phyloP scores from a whole-genome alignment of 2,329 filamentous ascomycete genomes.

The Furcasterigmium sp. region DNA sequence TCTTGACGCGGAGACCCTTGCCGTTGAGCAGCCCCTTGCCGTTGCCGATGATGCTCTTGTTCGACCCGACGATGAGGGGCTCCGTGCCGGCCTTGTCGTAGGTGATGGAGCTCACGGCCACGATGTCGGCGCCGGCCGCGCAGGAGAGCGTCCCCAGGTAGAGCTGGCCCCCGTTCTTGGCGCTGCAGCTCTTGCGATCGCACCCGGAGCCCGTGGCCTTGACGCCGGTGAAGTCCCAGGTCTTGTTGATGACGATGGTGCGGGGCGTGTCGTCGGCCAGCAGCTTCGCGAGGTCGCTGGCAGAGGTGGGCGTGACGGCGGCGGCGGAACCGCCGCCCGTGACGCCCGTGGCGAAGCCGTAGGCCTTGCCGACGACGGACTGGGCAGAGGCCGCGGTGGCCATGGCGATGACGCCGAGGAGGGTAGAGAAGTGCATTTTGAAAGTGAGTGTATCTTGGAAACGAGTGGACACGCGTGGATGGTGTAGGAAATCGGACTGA shows the following conservation, averaged over 20 bases:
- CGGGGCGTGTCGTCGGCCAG: slow-evolving; percentile 19
- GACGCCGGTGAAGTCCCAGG: slow-evolving; percentile 19
- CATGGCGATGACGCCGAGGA: slow-evolving; percentile 10
- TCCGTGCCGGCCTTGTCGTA: slow-evolving; percentile 19
- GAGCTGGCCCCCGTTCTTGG: slow-evolving; percentile 18
- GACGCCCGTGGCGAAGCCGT: slow-evolving; percentile 29
- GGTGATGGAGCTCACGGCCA: slow-evolving; percentile 17
- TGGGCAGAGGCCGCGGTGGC: slow-evolving; percentile 17
- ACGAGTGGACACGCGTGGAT: too few species aligned
- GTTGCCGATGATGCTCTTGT: slow-evolving; percentile 20
- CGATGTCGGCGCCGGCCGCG: slow-evolving; percentile 12
- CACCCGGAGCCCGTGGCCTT: slow-evolving; percentile 17
- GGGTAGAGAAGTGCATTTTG: slow-evolving; percentile 18
- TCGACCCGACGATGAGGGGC: slow-evolving; percentile 18
- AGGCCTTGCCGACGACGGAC: slow-evolving; percentile 19
- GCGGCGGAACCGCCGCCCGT: slow-evolving; percentile 46
- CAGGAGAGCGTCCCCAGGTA: slow-evolving; percentile 8
- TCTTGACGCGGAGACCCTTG: slow-evolving; percentile 37
- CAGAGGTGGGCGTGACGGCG: slow-evolving; percentile 34
- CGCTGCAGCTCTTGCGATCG: slow-evolving; percentile 15
- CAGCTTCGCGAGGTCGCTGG: slow-evolving; percentile 33
- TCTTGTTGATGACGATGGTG: slow-evolving; percentile 18
- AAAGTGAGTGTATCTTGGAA: too few species aligned
- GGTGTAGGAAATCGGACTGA: too few species aligned
- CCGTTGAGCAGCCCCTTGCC: slow-evolving; percentile 22